These are phyloP conservation scores for Aspergillus pseudoviridinutans DNA, from an alignment of 2,329 filamentous ascomycete genomes.

Conservation along the genomic window DNA sequence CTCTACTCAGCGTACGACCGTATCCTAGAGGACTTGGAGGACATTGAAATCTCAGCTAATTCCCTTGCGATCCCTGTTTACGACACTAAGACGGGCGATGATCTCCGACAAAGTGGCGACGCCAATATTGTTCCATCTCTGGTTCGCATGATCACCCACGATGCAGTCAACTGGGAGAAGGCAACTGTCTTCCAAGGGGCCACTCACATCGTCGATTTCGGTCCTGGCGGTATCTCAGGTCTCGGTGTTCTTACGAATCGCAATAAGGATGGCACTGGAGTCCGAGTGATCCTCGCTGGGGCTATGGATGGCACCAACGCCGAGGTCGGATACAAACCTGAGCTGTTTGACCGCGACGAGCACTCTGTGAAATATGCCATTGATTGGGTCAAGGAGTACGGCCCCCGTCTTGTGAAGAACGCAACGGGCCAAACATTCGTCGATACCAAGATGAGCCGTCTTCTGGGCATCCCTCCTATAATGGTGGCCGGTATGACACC, in stretches of 20 bases:
- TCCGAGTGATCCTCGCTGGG: conserved; percentile 91
- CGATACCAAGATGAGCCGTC: conserved; percentile 91
- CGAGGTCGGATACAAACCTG: conserved; percentile 96
- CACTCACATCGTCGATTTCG: conserved; percentile 94
- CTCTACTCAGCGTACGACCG: conserved; percentile 74
- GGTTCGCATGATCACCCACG: conserved; percentile 88
- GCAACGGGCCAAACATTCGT: conserved; percentile 86
- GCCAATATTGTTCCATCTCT: conserved; percentile 82
- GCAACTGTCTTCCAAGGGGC: conserved; percentile 87
- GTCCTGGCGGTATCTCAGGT: conserved; percentile 93
- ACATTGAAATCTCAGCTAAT: conserved; percentile 69
- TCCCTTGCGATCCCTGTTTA: conserved; percentile 80
- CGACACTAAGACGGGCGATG: conserved; percentile 83
- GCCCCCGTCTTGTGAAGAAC: conserved; percentile 85
- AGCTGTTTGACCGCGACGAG: conserved; percentile 94
- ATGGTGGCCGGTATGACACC: conserved; percentile 94
- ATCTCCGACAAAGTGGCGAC: conserved; percentile 66
- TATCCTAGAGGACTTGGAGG: conserved; percentile 82
- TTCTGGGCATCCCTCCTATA: conserved; percentile 77
- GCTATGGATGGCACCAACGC: conserved; percentile 84
- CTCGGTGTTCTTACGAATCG: conserved; percentile 94
- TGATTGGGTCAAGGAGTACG: conserved; percentile 97
- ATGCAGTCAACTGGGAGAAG: conserved; percentile 93
- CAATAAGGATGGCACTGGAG: conserved; percentile 97
- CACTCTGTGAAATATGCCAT: conserved; percentile 91